phyloP scores from a whole-genome alignment of 257 asterid species.

The Nicotiana noctiflora region DNA sequence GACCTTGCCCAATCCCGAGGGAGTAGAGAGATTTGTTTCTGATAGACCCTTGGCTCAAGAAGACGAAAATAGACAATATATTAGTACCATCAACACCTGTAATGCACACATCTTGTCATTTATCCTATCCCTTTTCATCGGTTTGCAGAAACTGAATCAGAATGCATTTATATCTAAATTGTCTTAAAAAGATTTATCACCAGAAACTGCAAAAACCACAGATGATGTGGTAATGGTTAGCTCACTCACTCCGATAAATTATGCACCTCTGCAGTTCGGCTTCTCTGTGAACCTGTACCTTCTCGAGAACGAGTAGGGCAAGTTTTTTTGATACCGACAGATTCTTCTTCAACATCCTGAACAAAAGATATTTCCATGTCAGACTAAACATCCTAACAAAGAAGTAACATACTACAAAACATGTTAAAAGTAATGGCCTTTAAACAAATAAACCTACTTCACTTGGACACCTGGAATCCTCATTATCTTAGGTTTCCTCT shows the following conservation, averaged over 20 bases:
- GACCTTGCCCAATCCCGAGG: too few species aligned
- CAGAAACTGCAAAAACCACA: not conserved
- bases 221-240: not conserved
- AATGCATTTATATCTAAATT: slow-evolving; percentile 3
- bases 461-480: slow-evolving; percentile 60
- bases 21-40: too few species aligned
- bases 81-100: too few species aligned
- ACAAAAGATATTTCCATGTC: slow-evolving; percentile 7
- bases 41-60: too few species aligned
- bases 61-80: too few species aligned
- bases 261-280: slow-evolving; percentile 96
- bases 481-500: slow-evolving; percentile 55
- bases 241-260: slow-evolving; percentile 95
- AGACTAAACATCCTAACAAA: not conserved
- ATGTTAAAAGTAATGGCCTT: not conserved
- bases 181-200: not conserved
- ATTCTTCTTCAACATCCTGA: slow-evolving; percentile 80
- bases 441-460: slow-evolving; percentile 49
- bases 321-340: slow-evolving; percentile 42
- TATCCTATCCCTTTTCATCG: slow-evolving; percentile 87
- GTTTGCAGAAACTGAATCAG: slow-evolving; percentile 22
- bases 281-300: slow-evolving; percentile 65
- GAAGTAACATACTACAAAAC: slow-evolving; percentile 1
- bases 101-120: slow-evolving; percentile 70
- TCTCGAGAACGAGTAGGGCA: slow-evolving; percentile 31